phyloP scores from a whole-genome alignment of 2,329 filamentous ascomycete genomes.

The Zasmidium citrigriseum region DNA sequence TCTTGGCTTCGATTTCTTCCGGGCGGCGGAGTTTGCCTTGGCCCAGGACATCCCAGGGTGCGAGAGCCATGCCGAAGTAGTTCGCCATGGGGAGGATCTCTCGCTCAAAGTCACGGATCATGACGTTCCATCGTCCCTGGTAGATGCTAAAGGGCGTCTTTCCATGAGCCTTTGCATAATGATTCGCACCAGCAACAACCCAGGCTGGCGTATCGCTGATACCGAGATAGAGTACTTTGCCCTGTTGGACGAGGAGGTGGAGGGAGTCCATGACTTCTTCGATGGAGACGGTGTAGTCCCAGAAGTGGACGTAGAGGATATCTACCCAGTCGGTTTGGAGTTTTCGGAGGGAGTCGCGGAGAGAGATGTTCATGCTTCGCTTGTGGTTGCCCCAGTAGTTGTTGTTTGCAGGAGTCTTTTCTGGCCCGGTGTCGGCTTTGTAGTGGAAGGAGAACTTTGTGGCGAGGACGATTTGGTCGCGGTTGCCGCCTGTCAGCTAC shows the following conservation, averaged over 20 bases:
- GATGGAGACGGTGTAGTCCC: slow-evolving; percentile 44
- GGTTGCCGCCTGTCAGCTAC: slow-evolving; percentile 22
- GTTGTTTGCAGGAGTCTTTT: slow-evolving; percentile 12
- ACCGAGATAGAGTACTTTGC: slow-evolving; percentile 68
- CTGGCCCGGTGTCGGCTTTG: slow-evolving; percentile 27
- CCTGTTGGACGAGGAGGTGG: slow-evolving; percentile 59
- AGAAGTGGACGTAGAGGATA: slow-evolving; percentile 44
- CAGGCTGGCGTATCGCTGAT: slow-evolving; percentile 70
- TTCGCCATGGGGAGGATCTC: slow-evolving; percentile 62
- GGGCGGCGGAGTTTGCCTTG: slow-evolving; percentile 45
- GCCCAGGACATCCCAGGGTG: slow-evolving; percentile 60
- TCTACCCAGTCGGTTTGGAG: slow-evolving; percentile 70
- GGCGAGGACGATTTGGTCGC: slow-evolving; percentile 66
- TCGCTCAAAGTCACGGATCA: slow-evolving; percentile 58
- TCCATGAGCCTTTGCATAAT: slow-evolving; percentile 67
- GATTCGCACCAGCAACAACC: slow-evolving; percentile 35
- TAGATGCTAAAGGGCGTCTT: slow-evolving; percentile 70
- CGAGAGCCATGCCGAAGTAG: slow-evolving; percentile 59
- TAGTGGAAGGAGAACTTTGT: slow-evolving; percentile 64
- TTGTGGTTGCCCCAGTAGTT: slow-evolving; percentile 63
- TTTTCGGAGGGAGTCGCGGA: slow-evolving; percentile 43
- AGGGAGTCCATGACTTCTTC: slow-evolving; percentile 69
- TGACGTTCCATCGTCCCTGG: slow-evolving; percentile 64
- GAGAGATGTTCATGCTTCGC: slow-evolving; percentile 60
- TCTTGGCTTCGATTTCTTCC: slow-evolving; percentile 23